A percentile compares a stretch with the other conserved stretches of the same genome.
Conservation (phyloP, 1,284 basidiomycete species). For the Porogramme epimiltina region DNA sequence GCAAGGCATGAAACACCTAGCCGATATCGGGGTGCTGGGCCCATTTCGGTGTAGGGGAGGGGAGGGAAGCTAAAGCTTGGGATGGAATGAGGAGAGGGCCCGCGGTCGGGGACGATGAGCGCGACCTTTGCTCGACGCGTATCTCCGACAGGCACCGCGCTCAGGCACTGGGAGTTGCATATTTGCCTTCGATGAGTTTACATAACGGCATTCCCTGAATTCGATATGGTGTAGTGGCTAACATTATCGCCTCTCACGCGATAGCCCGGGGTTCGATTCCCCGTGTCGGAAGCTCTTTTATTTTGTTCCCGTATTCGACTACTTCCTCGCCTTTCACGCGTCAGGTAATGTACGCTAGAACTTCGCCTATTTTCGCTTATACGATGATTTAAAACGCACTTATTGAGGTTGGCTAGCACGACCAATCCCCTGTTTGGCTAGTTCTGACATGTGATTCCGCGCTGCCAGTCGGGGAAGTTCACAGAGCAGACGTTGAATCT, state of each 20-base stretch:
- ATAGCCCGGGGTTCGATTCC: conserved; percentile 12
- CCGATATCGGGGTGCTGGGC: conserved; percentile 73
- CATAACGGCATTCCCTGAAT: too few species aligned
- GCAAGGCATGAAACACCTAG: conserved; percentile 86
- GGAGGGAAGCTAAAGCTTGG: conserved; percentile 43
- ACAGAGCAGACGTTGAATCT: too few species aligned
- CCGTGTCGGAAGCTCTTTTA: conserved; percentile 1
- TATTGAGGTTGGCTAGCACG: too few species aligned
- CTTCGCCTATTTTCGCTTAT: too few species aligned
- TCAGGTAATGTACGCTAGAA: too few species aligned
- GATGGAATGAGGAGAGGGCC: conserved; percentile 64
- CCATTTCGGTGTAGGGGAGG: conserved; percentile 22
- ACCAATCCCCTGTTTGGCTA: too few species aligned
- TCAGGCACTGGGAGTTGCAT: not conserved
- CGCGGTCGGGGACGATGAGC: conserved; percentile 8
- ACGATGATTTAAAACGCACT: too few species aligned
- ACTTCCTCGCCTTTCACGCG: too few species aligned
- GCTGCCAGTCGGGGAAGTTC: too few species aligned
- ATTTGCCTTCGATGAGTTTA: not conserved
- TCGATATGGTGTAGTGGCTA: conserved; percentile 9
- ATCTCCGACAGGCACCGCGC: not conserved
- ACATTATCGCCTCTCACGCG: conserved; percentile 12
- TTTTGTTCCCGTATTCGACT: too few species aligned
- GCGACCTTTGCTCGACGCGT: not conserved
- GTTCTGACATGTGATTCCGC: too few species aligned